A percentile compares a stretch with the other conserved stretches of the same genome.
Evolutionary conservation across 1,284 basidiomycete genomes (phyloP).

Genomic region (Malassezia arunalokei): DNA sequence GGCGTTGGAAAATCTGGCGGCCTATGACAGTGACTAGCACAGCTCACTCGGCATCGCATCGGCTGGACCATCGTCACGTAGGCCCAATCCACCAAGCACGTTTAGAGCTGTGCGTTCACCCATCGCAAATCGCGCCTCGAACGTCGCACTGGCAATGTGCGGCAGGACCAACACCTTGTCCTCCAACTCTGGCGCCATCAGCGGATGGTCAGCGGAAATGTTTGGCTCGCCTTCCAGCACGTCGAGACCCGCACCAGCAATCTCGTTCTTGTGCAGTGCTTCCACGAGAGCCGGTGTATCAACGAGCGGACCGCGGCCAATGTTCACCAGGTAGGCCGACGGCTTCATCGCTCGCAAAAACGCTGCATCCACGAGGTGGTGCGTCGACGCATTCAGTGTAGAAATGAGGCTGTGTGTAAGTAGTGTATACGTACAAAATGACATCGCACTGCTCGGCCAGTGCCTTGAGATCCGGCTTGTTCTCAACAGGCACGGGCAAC

Average conservation of each 20-base stretch:
- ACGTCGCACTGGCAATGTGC: slow-evolving; percentile 78
- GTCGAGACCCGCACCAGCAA: slow-evolving; percentile 84
- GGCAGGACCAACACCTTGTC: slow-evolving; percentile 65
- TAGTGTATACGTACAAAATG: slow-evolving; percentile 17
- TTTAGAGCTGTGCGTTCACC: slow-evolving; percentile 48
- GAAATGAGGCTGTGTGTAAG: slow-evolving; percentile 55
- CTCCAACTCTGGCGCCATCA: slow-evolving; percentile 50
- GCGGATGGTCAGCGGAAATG: slow-evolving; percentile 60
- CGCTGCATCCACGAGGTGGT: slow-evolving; percentile 59
- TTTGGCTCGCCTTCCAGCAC: slow-evolving; percentile 80
- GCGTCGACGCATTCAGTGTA: slow-evolving; percentile 61
- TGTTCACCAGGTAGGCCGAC: slow-evolving; percentile 30
- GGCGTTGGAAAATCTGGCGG: slow-evolving; percentile 28
- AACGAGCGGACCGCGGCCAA: slow-evolving; percentile 56
- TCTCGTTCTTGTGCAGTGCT: slow-evolving; percentile 62
- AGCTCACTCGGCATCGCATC: slow-evolving; percentile 25
- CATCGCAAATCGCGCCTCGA: slow-evolving; percentile 72
- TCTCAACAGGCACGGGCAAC: slow-evolving; percentile 19
- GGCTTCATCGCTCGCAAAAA: slow-evolving; percentile 73
- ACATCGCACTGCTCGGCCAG: slow-evolving; percentile 24
- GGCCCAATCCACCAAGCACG: slow-evolving; percentile 23
- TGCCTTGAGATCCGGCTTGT: slow-evolving; percentile 20
- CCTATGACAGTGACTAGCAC: slow-evolving; percentile 30
- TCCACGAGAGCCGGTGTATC: slow-evolving; percentile 68
- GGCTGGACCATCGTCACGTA: slow-evolving; percentile 19